Percentiles rank a stretch among this genome's conserved stretches.
Conservation (phyloP, 345 rosid genomes). For the Diplotaxis tenuifolia region DNA sequence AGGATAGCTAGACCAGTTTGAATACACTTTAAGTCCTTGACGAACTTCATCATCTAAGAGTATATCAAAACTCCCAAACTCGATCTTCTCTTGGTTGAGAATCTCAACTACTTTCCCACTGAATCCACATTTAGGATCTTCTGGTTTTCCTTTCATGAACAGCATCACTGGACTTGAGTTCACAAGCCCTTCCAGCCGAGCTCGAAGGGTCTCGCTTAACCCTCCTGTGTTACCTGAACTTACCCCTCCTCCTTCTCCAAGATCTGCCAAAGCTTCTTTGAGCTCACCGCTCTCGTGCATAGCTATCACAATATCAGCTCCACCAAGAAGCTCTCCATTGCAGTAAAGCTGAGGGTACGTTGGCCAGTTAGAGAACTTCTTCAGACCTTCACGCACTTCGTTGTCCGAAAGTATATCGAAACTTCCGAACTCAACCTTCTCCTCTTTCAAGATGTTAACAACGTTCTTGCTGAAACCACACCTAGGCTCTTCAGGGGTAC, state of each 20-base stretch:
- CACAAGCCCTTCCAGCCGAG: slow-evolving; percentile 61
- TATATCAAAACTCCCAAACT: slow-evolving; percentile 78
- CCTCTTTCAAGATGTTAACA: slow-evolving; percentile 67
- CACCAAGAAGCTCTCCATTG: slow-evolving; percentile 96
- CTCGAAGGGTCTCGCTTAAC: slow-evolving; percentile 48
- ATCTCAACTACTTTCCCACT: slow-evolving; percentile 88
- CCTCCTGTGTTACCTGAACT: slow-evolving; percentile 58
- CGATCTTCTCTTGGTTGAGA: slow-evolving; percentile 65
- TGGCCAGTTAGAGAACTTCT: slow-evolving; percentile 98
- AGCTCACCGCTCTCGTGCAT: slow-evolving; percentile 94
- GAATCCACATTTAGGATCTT: slow-evolving; percentile 87
- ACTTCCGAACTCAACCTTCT: slow-evolving; percentile 71
- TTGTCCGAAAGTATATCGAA: slow-evolving; percentile 75
- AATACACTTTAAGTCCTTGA: slow-evolving; percentile 85
- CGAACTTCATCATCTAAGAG: slow-evolving; percentile 81
- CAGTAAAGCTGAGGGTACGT: slow-evolving; percentile 95
- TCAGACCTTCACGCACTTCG: slow-evolving; percentile 89
- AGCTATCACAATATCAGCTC: slow-evolving; percentile 77
- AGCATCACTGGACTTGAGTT: slow-evolving; percentile 73
- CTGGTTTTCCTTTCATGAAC: slow-evolving; percentile 94
- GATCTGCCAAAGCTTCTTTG: slow-evolving; percentile 68
- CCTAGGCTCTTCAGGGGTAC: slow-evolving; percentile 76
- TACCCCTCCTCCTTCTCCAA: slow-evolving; percentile 54
- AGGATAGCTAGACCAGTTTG: slow-evolving; percentile 98
- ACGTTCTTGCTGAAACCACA: slow-evolving; percentile 91